Conservation (phyloP, 257 asterid species). For the Orobanche coerulescens region DNA sequence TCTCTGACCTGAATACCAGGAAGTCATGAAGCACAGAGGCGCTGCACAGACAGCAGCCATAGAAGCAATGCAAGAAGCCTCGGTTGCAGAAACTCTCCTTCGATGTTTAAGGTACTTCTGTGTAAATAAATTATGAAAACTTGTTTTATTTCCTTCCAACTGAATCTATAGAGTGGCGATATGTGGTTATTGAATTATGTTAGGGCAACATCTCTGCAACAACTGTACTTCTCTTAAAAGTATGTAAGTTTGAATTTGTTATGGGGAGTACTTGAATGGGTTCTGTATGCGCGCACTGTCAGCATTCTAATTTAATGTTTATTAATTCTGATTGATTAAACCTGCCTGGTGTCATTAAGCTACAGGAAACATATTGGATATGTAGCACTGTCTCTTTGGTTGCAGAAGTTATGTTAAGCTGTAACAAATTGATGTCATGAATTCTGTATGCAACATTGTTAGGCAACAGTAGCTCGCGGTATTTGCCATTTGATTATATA, state of each 20-base stretch:
- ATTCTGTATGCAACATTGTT: neutral
- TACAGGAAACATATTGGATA: neutral
- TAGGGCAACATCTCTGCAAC: slow-evolving; percentile 1
- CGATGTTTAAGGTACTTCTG: slow-evolving; percentile 78
- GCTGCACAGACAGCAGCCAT: slow-evolving; percentile 89
- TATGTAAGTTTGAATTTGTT: slow-evolving; percentile 3
- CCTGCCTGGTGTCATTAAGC: neutral
- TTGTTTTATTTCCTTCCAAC: neutral
- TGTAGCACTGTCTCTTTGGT: neutral
- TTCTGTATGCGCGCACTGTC: slow-evolving; percentile 1
- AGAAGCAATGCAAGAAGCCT: slow-evolving; percentile 94
- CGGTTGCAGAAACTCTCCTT: slow-evolving; percentile 76
- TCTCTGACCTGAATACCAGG: slow-evolving; percentile 42
- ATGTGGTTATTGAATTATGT: neutral
- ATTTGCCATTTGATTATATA: neutral
- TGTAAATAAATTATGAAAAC: neutral
- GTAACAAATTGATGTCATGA: neutral
- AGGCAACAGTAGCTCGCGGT: neutral
- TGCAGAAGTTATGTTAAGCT: neutral
- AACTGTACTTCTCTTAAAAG: neutral
- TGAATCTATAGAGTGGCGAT: neutral
- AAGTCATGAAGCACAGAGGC: slow-evolving; percentile 76
- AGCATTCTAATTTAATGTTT: neutral
- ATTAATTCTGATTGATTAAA: neutral
- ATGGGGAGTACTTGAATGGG: neutral